A percentile compares a stretch with the other conserved stretches of the same genome.
These are phyloP conservation scores for Dipteronia dyeriana DNA, from an alignment of 345 rosid species.

Conservation along the genomic window DNA sequence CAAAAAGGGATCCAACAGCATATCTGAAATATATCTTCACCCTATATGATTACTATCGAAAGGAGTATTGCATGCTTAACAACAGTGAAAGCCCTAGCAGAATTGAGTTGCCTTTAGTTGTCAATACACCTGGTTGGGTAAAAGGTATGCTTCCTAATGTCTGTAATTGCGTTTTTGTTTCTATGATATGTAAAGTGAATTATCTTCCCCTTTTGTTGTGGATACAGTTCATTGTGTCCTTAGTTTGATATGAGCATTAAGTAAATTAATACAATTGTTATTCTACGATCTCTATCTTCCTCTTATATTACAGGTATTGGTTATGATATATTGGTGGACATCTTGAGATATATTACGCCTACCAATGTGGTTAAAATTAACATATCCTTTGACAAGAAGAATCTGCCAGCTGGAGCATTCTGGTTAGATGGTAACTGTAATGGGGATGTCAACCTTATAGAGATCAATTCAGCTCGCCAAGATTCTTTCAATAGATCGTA, in stretches of 20 bases:
- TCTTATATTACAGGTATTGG: constrained; percentile 65
- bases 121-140: constrained; percentile 97
- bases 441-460: constrained; percentile 52
- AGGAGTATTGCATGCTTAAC: constrained; percentile 41
- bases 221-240: neutral
- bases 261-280: constrained; percentile 3
- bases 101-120: constrained; percentile 69
- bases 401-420: constrained; percentile 79
- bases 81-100: constrained; percentile 35
- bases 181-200: neutral
- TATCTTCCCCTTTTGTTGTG: neutral
- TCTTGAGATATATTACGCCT: constrained; percentile 66
- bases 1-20: constrained; percentile 76
- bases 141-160: constrained; percentile 55
- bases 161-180: constrained; percentile 8
- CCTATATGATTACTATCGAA: constrained; percentile 59
- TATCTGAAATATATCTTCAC: constrained; percentile 66
- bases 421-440: constrained; percentile 57
- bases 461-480: constrained; percentile 65
- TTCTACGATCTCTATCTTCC: constrained; percentile 1
- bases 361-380: constrained; percentile 90
- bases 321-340: constrained; percentile 78
- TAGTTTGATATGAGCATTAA: neutral
- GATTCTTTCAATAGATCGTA: constrained; percentile 77
- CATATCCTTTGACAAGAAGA: constrained; percentile 61